phyloP scores from a whole-genome alignment of 2,329 filamentous ascomycete genomes.

The Talaromyces atroroseus region DNA sequence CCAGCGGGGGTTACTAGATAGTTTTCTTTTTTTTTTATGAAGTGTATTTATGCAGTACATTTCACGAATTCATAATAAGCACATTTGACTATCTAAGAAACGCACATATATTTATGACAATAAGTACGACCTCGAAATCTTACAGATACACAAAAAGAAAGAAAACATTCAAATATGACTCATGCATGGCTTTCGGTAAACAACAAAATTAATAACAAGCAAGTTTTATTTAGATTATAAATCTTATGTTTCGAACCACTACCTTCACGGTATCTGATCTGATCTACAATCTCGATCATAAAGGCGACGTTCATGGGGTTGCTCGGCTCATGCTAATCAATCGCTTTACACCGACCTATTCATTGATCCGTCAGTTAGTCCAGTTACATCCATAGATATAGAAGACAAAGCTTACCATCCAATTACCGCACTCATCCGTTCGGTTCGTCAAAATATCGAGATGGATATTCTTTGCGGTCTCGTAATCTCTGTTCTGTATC shows the following conservation, averaged over 20 bases:
- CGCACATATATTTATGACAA: neutral
- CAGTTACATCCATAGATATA: neutral
- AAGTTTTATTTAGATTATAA: neutral
- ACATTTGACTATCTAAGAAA: no score
- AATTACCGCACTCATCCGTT: slow-evolving; percentile 74
- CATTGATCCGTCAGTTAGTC: neutral
- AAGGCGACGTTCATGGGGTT: slow-evolving; percentile 48
- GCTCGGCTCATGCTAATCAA: slow-evolving; percentile 75
- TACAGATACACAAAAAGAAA: neutral
- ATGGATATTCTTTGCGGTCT: slow-evolving; percentile 62
- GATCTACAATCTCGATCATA: neutral
- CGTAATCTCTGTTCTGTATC: slow-evolving; percentile 64
- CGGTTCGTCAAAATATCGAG: slow-evolving; percentile 71
- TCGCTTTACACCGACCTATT: slow-evolving; percentile 67
- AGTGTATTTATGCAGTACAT: neutral
- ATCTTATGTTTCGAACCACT: neutral
- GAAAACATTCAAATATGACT: neutral
- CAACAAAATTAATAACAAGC: neutral
- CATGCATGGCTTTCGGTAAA: neutral
- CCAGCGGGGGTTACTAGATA: slow-evolving; percentile 8
- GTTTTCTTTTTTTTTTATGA: no score
- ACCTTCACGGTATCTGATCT: neutral
- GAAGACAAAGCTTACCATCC: slow-evolving; percentile 63
- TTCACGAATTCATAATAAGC: neutral
- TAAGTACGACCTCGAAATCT: neutral